These are phyloP conservation scores for Mortierella sp. DNA, from an alignment of 371 early-diverging fungal species.

Conservation along the genomic window DNA sequence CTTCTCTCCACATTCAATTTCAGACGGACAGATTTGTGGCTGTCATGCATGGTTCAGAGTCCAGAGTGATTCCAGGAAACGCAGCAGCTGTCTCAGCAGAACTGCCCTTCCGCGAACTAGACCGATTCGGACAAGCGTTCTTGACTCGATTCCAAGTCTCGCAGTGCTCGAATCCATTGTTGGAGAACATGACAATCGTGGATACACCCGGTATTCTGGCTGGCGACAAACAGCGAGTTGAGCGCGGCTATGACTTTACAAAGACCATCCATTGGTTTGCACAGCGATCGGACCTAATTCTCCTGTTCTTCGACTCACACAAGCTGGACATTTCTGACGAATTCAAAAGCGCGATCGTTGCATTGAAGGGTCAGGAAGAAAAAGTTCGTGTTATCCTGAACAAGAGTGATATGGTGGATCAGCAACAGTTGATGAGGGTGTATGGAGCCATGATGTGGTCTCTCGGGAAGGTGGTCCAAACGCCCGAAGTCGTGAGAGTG, in stretches of 20 bases:
- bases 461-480: conserved; percentile 86
- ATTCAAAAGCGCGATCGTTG: conserved; percentile 82
- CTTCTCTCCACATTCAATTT: not conserved
- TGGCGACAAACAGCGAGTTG: conserved; percentile 83
- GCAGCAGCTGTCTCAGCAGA: conserved; percentile 89
- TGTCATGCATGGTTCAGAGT: conserved; percentile 80
- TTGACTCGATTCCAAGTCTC: conserved; percentile 89
- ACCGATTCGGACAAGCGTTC: conserved; percentile 83
- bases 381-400: conserved; percentile 87
- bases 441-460: conserved; percentile 96
- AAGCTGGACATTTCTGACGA: conserved; percentile 93
- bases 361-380: conserved; percentile 85
- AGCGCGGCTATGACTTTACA: conserved; percentile 87
- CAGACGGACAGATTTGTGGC: conserved; percentile 88
- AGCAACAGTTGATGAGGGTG: conserved; percentile 90
- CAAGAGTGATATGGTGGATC: conserved; percentile 87
- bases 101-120: conserved; percentile 82
- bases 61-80: conserved; percentile 85
- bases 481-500: conserved; percentile 91
- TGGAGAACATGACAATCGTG: conserved; percentile 85
- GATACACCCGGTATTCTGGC: conserved; percentile 92
- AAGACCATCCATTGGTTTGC: conserved; percentile 91
- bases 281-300: conserved; percentile 84
- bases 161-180: conserved; percentile 73
- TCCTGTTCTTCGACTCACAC: conserved; percentile 89